These are phyloP conservation scores for Drechslerella stenobrocha DNA, from an alignment of 2,329 filamentous ascomycete species.

Conservation along the genomic window DNA sequence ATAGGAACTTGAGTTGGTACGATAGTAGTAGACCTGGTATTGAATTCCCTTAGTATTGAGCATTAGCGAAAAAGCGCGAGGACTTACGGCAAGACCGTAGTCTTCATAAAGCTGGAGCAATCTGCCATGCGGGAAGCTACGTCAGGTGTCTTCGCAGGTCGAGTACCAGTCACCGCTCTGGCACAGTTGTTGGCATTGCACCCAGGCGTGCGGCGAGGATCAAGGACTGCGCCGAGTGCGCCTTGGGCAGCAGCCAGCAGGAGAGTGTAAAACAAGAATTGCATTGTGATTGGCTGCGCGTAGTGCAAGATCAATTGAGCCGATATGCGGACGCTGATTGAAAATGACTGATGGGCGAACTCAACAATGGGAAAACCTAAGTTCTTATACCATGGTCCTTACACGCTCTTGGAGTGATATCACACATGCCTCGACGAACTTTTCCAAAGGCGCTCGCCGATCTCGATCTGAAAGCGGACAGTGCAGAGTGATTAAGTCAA, in stretches of 20 bases:
- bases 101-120: constrained; percentile 13
- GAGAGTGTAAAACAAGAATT: constrained; percentile 8
- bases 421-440: too few relatives aligned
- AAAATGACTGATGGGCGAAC: too few relatives aligned
- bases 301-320: neutral
- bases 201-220: neutral
- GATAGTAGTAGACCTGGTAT: constrained; percentile 49
- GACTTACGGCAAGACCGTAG: constrained; percentile 13
- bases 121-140: constrained; percentile 5
- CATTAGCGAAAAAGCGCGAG: neutral
- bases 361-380: too few relatives aligned
- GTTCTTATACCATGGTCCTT: too few relatives aligned
- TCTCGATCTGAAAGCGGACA: too few relatives aligned
- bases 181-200: constrained; percentile 17
- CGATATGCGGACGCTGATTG: too few relatives aligned
- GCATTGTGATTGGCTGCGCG: neutral
- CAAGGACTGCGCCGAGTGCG: constrained; percentile 6
- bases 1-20: constrained; percentile 55
- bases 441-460: too few relatives aligned
- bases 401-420: too few relatives aligned
- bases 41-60: constrained; percentile 6
- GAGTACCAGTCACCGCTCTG: constrained; percentile 19
- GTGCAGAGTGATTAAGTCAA: too few relatives aligned
- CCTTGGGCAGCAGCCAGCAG: constrained; percentile 11
- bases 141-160: neutral